A percentile compares a stretch with the other conserved stretches of the same genome.
These are phyloP conservation scores for Cornus suecica DNA, from an alignment of 148 eudicot species.

Conservation along the genomic window DNA sequence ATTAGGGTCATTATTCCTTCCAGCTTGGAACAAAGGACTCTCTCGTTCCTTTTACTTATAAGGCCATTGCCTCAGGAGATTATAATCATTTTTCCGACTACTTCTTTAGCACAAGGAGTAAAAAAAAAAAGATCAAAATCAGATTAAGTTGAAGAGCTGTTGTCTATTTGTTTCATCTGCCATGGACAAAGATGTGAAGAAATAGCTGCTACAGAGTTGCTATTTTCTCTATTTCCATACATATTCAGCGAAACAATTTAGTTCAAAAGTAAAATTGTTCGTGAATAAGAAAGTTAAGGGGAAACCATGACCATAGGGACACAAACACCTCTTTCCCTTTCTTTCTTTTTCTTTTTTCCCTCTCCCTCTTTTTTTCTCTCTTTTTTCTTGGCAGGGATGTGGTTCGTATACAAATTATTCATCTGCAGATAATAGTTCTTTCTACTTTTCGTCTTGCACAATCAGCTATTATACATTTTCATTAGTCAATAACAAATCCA, in stretches of 20 bases:
- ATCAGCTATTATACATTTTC: not conserved
- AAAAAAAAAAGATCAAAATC: not conserved
- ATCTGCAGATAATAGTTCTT: no score
- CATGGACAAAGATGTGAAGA: not conserved
- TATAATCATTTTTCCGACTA: not conserved
- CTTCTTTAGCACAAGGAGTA: not conserved
- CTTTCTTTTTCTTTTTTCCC: no score
- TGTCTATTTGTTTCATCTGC: not conserved
- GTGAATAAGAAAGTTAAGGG: no score
- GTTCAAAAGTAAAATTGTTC: no score
- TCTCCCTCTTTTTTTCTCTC: no score
- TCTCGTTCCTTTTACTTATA: not conserved
- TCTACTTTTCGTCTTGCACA: not conserved
- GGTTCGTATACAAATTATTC: no score
- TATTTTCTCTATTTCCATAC: not conserved
- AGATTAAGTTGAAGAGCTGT: not conserved
- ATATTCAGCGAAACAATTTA: not conserved
- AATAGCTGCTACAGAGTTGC: not conserved
- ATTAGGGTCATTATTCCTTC: not conserved
- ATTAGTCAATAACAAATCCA: conserved; percentile 1
- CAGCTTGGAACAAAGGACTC: not conserved
- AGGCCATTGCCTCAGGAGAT: no score
- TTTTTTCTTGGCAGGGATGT: no score
- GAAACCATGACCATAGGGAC: no score
- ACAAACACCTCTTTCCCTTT: no score